Conservation (phyloP, 1,139 yeast genomes). For the Diutina pseudorugosa region DNA sequence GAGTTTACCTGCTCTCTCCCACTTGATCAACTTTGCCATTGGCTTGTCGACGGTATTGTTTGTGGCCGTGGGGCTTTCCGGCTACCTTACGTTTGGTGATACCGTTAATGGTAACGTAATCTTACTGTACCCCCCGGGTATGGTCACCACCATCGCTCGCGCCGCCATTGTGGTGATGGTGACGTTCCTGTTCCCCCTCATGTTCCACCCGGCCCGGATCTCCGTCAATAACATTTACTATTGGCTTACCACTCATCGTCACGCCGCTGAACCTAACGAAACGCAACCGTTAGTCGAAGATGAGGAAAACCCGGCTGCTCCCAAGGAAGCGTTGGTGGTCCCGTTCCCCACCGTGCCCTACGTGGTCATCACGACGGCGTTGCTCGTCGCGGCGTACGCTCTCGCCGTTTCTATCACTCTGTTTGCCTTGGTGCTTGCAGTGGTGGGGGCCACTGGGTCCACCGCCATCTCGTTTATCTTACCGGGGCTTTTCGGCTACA, state of each 20-base stretch:
- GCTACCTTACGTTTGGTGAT: conserved; percentile 34
- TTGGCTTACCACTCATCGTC: conserved; percentile 18
- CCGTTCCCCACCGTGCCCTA: conserved; percentile 43
- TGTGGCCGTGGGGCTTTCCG: conserved; percentile 28
- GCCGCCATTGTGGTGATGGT: conserved; percentile 73
- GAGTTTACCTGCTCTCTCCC: conserved; percentile 34
- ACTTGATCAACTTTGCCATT: conserved; percentile 46
- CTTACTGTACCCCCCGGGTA: conserved; percentile 43
- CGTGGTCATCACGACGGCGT: conserved; percentile 29
- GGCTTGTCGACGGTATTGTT: conserved; percentile 22
- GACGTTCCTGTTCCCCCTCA: conserved; percentile 76
- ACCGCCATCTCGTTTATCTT: conserved; percentile 46
- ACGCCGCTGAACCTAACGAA: conserved; percentile 6
- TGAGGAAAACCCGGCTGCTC: not conserved
- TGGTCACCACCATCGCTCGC: conserved; percentile 53
- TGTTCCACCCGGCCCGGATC: conserved; percentile 86
- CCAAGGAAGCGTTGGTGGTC: conserved; percentile 17
- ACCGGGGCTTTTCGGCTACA: conserved; percentile 48
- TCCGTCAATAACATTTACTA: conserved; percentile 66
- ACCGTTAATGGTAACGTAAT: conserved; percentile 65
- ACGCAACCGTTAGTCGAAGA: conserved; percentile 10
- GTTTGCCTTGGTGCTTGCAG: conserved; percentile 43
- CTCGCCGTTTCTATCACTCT: conserved; percentile 35
- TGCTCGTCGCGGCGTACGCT: conserved; percentile 32
- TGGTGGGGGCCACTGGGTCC: conserved; percentile 54